phyloP scores from a whole-genome alignment of 208 protist species.

The Trypanosoma avium region DNA sequence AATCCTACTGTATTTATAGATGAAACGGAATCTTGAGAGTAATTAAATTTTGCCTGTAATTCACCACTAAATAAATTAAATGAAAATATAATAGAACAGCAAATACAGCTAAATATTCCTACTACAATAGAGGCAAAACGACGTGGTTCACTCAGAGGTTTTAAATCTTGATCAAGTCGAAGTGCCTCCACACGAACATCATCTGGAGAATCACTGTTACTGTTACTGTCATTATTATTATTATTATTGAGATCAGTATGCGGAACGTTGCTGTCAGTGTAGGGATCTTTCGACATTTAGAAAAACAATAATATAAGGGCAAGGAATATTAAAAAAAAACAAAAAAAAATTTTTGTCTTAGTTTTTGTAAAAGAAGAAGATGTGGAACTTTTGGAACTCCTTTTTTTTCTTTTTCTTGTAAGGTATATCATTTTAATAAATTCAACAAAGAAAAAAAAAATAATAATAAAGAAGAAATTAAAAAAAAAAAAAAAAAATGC shows the following conservation, averaged over 20 bases:
- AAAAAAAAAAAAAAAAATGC: too few species aligned
- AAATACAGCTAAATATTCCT: conserved; percentile 23
- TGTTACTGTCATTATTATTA: background rate
- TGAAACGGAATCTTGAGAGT: conserved; percentile 54
- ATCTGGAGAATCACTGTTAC: background rate
- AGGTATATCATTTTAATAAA: too few species aligned
- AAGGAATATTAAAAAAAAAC: background rate
- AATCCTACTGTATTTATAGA: conserved; percentile 56
- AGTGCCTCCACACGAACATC: background rate
- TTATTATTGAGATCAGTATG: background rate
- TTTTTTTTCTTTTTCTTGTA: too few species aligned
- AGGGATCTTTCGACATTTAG: background rate
- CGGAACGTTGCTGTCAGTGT: background rate
- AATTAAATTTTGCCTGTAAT: conserved; percentile 28
- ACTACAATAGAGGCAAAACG: conserved; percentile 31
- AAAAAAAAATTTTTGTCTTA: conserved; percentile 1
- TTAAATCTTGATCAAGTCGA: background rate
- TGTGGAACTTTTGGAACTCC: too few species aligned
- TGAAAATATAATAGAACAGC: conserved; percentile 40
- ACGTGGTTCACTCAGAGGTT: background rate
- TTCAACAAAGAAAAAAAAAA: too few species aligned
- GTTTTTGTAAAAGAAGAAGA: too few species aligned
- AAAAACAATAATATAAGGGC: too few species aligned
- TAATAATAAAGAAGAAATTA: too few species aligned
- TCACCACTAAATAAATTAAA: conserved; percentile 60